phyloP scores from a whole-genome alignment of 768 basidiomycete genomes.

The Lactarius sanguifluus region DNA sequence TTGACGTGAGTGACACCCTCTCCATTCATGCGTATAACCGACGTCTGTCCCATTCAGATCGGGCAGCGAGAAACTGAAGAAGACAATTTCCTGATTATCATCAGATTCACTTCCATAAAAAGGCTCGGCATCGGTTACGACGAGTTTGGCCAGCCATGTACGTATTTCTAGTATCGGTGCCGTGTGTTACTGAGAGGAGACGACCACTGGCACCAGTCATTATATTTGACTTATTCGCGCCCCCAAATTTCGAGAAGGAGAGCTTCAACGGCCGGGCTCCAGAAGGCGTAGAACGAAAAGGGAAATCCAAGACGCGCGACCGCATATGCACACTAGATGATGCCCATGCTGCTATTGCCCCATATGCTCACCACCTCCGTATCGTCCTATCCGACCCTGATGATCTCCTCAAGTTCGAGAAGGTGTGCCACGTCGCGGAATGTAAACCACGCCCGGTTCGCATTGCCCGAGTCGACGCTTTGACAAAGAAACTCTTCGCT shows the following conservation, averaged over 20 bases:
- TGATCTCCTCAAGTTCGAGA: conserved; percentile 52
- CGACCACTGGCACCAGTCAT: conserved; percentile 7
- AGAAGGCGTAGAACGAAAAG: conserved; percentile 39
- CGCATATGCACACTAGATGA: conserved; percentile 58
- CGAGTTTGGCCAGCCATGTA: conserved; percentile 17
- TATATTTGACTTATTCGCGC: conserved; percentile 35
- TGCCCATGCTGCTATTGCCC: conserved; percentile 59
- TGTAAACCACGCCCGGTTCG: conserved; percentile 34
- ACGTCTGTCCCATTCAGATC: conserved; percentile 3
- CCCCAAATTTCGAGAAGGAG: conserved; percentile 62
- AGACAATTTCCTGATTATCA: background rate
- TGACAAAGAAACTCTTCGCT: conserved; percentile 50
- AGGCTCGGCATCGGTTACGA: conserved; percentile 27
- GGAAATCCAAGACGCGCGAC: conserved; percentile 46
- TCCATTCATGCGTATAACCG: background rate
- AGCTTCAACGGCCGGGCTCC: conserved; percentile 55
- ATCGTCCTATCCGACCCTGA: conserved; percentile 54
- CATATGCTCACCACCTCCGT: conserved; percentile 72
- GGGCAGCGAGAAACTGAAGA: conserved; percentile 26
- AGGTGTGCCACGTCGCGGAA: conserved; percentile 55
- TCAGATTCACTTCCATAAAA: conserved; percentile 24
- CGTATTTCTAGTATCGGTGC: background rate
- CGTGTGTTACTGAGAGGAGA: background rate
- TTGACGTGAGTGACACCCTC: conserved; percentile 47
- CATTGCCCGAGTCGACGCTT: conserved; percentile 47